Base-by-base conservation (phyloP, 2,329 filamentous ascomycete genomes). In the Penicillium sp. region DNA sequence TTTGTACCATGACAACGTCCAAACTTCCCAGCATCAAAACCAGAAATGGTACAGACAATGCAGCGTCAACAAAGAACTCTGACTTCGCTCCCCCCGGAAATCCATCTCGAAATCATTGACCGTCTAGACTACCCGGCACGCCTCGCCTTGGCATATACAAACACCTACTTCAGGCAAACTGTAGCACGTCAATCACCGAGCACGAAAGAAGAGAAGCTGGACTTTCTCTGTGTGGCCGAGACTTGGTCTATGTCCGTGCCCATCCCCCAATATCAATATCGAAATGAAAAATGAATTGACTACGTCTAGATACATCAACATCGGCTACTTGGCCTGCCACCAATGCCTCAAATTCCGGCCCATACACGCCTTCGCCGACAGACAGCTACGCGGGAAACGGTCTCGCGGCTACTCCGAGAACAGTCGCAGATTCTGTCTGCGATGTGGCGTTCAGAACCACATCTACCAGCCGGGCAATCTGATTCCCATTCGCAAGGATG, bases 141-240 rank as follows among this genome's bases (percentile, higher is more conserved):
- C 23, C 23, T 56, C 16, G 52, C 57, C 18, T 35, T 59, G 35
- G 52, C 57, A 48, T 56, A 59, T 45, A 48, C 57, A n/a, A 59
- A 51, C 33, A 40, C 26, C 30, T 59, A 59, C 49, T 59, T 59
- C 33, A 33, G 49, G 18, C 24, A 54, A 20, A 28, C 54, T 23
- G 47, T 58, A 45, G 21, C 35, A 16, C 48, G 52, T 14, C 52
- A 47, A n/a, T 42, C 52, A 35, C 52, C 52, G 30, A 21, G n/a
- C 18, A 28, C 23, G 2, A 47, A 46, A 18, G 48, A 38, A 21
- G 52, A 9, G 24, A 55, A 48, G 24, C 28, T 55, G 18, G 14
- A 28, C 2, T 56, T 30, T 48, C 30, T 59, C 33, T 52, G 40
- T 7, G 47, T 20, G 9, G 47, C n/a, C 4, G 56, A 59, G 28